A percentile compares a stretch with the other conserved stretches of the same genome.
Evolutionary conservation across 108 stramenopile genomes (phyloP).

Genomic region (Cyclotella sp.): DNA sequence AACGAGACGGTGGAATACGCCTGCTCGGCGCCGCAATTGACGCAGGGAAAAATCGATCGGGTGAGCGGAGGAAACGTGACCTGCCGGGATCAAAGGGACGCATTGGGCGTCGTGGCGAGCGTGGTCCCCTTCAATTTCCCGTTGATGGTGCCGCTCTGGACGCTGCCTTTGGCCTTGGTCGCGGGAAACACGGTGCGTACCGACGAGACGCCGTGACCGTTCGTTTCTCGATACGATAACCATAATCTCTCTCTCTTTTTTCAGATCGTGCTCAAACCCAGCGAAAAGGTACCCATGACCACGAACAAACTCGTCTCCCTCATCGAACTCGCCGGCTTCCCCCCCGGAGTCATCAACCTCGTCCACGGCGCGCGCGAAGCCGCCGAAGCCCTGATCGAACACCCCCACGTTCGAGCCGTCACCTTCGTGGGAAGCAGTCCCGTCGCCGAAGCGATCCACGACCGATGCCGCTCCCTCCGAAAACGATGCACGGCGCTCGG

Average conservation of each 20-base stretch:
- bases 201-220: no score
- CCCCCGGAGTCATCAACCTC: conserved; percentile 86
- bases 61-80: conserved; percentile 84
- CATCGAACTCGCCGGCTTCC: conserved; percentile 82
- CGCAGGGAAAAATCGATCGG: conserved; percentile 73
- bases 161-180: conserved; percentile 92
- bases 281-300: conserved; percentile 92
- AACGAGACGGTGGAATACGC: conserved; percentile 99
- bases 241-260: no score
- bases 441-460: conserved; percentile 83
- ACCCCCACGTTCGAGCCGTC: conserved; percentile 77
- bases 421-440: conserved; percentile 95
- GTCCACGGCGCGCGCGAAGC: conserved; percentile 75
- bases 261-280: conserved; percentile 83
- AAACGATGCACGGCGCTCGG: conserved; percentile 94
- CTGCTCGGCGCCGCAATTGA: conserved; percentile 90
- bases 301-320: conserved; percentile 70
- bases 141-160: conserved; percentile 89
- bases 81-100: conserved; percentile 86
- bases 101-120: conserved; percentile 92
- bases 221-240: no score
- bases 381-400: conserved; percentile 74
- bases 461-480: conserved; percentile 73
- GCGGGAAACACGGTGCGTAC: conserved; percentile 86
- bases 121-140: conserved; percentile 96